Base-by-base conservation (phyloP, 139 green algal species). In the Micromonas pusilla region DNA sequence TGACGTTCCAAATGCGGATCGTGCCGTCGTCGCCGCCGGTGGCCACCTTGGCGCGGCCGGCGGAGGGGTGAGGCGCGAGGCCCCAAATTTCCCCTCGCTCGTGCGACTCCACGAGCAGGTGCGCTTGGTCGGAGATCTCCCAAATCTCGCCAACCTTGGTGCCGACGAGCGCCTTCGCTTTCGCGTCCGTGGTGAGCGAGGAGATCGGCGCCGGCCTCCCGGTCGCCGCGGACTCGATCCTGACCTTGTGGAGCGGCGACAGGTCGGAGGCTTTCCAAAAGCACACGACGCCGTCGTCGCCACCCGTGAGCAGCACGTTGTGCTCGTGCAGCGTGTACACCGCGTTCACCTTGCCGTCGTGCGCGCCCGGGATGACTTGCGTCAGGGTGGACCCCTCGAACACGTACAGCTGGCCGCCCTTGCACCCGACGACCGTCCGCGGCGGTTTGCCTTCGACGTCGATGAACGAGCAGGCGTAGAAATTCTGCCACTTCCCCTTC, bases 1-100 rank as follows among this genome's bases (percentile, higher is more conserved):
- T 16, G 9, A 77, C 64, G 54, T 79, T 26, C 77, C 77, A 82
- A 6, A 82, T 53, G n/a, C 64, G 53, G 37, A 82, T 30, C 52
- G 52, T 72, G n/a, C 66, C 54, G 52, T 82, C 77, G 66, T 77
- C 68, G 33, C 66, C 28, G 66, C 52, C 38, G 9, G 77, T 82
- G n/a, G 67, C 30, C 5, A 82, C 53, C 57, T 79, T 32, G 36
- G 60, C 54, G 25, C 62, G n/a, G n/a, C n/a, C n/a, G n/a, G n/a
- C 66, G 45, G 16, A 72, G 3, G 78, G 78, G 57, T 79, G 70
- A 3, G 26, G 25, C 1, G 71, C 78, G 20, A 83, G 33, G 21
- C 78, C 78, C 54, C 57, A 76, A 52, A 83, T 54, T 2, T 72
- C 60, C 2, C 78, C 78, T 3, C 76, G 28, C 21, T 3, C 78